Base-by-base conservation (phyloP, 2,329 filamentous ascomycete genomes). In the Shiraia bambusicola region DNA sequence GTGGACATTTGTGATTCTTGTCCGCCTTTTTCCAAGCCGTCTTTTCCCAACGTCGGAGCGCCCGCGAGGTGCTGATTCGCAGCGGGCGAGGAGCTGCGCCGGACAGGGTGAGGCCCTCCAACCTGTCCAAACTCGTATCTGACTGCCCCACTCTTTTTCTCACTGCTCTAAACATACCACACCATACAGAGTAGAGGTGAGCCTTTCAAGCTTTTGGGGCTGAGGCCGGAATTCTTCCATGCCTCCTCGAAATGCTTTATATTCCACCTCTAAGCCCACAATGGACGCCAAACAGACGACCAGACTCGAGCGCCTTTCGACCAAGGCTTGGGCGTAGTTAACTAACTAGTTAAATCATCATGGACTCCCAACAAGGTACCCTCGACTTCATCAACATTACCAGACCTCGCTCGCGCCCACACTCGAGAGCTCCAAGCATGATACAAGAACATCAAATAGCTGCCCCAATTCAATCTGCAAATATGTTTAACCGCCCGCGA, bases 351-450 rank as follows among this genome's bases (percentile, higher is more conserved):
- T n/a, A n/a, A n/a, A n/a, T n/a, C n/a, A 65, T 42, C 37, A 69
- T 69, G 65, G 63, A 61, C 42, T 67, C 65, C 17, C 62, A 62
- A 42, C 62, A 62, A 42, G 54, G 57, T 24, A 65, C 65, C 44
- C 62, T 63, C 53, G 65, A 69, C 43, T 57, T 69, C 37, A 56
- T 67, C 47, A 65, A 65, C 53, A 61, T 66, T 51, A 64, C 61
- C 40, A 56, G 53, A 47, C 59, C 63, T 37, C 66, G 61, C 19
- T 68, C 66, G 4, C 58, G 52, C 46, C 61, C 62, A 37, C 66
- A 63, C 15, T 68, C 66, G 5, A 60, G 52, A 58, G 59, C 63
- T 38, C 65, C 62, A 44, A 68, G 64, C 42, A 63, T 69, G 58
- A 50, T 54, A 41, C 57, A 60, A n/a, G 59, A 66, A 37, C 42